Evolutionary conservation across 202 grass and related monocot genomes (phyloP).

Genomic region (Zoysia matrella): DNA sequence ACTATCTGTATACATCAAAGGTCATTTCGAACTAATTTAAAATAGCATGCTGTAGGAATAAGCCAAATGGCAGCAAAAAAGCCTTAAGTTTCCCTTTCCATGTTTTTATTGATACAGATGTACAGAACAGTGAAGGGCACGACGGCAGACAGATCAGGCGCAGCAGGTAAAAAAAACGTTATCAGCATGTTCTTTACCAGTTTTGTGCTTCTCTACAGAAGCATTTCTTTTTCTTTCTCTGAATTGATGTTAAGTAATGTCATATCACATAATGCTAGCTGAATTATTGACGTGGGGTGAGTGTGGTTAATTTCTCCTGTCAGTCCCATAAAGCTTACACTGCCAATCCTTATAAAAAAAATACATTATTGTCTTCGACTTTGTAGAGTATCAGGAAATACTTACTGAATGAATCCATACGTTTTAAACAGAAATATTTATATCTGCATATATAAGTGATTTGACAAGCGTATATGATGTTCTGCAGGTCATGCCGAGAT

Average conservation of each 20-base stretch:
- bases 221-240: slow-evolving; percentile 36
- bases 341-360: slow-evolving; percentile 1
- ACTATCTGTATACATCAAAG: not conserved
- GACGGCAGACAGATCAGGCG: slow-evolving; percentile 57
- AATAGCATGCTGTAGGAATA: slow-evolving; percentile 25
- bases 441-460: slow-evolving; percentile 1
- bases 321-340: slow-evolving; percentile 38
- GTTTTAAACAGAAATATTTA: not conserved
- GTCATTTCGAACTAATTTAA: not conserved
- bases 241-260: slow-evolving; percentile 47
- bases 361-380: not conserved
- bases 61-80: slow-evolving; percentile 43
- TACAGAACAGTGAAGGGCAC: slow-evolving; percentile 73
- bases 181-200: not conserved
- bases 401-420: slow-evolving; percentile 11
- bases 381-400: not conserved
- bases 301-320: slow-evolving; percentile 23
- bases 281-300: slow-evolving; percentile 53
- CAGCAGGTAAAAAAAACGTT: slow-evolving; percentile 54
- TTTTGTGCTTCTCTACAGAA: slow-evolving; percentile 31
- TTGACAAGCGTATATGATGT: slow-evolving; percentile 35
- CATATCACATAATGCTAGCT: slow-evolving; percentile 50
- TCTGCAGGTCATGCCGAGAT: slow-evolving; percentile 54
- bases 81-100: slow-evolving; percentile 17
- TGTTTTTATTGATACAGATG: slow-evolving; percentile 58